Percentiles rank a stretch among this genome's conserved stretches.
phyloP scores from a whole-genome alignment of 495 filamentous ascomycete species.

The Penicillium riverlandense region DNA sequence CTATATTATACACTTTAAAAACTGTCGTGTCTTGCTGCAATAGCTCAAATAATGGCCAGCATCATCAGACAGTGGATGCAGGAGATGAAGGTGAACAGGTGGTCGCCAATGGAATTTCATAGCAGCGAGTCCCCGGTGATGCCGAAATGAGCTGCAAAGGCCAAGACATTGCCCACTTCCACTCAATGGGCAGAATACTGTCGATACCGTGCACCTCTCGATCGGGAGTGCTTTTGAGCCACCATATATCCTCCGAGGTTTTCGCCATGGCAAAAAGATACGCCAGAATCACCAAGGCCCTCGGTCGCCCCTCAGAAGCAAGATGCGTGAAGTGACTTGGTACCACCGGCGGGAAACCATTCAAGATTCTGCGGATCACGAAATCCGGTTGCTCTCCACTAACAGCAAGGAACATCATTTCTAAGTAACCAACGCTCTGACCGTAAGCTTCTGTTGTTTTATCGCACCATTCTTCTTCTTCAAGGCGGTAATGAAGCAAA shows the following conservation, averaged over 20 bases:
- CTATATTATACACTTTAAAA: too few species aligned
- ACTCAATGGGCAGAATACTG: slow-evolving; percentile 23
- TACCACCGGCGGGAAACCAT: slow-evolving; percentile 28
- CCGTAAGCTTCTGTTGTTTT: slow-evolving; percentile 25
- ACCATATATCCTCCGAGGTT: slow-evolving; percentile 28
- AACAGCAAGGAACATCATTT: slow-evolving; percentile 20
- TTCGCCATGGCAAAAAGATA: slow-evolving; percentile 31
- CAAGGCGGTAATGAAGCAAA: slow-evolving; percentile 7
- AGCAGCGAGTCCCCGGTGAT: background rate
- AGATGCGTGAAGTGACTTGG: slow-evolving; percentile 23
- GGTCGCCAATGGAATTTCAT: too few species aligned
- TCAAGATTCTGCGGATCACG: slow-evolving; percentile 22
- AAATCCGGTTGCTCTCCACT: slow-evolving; percentile 10
- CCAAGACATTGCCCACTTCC: slow-evolving; percentile 32
- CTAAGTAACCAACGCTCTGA: slow-evolving; percentile 23
- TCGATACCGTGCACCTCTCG: slow-evolving; percentile 31
- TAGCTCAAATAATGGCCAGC: too few species aligned
- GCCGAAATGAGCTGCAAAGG: slow-evolving; percentile 15
- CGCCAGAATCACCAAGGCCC: slow-evolving; percentile 26
- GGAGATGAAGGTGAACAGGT: too few species aligned
- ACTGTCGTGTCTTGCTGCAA: too few species aligned
- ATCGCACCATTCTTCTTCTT: slow-evolving; percentile 11
- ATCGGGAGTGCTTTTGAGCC: slow-evolving; percentile 30
- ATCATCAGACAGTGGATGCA: too few species aligned
- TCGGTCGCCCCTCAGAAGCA: slow-evolving; percentile 23